Conservation (phyloP, 495 filamentous ascomycete species). For the Chaetomium fimeti region DNA sequence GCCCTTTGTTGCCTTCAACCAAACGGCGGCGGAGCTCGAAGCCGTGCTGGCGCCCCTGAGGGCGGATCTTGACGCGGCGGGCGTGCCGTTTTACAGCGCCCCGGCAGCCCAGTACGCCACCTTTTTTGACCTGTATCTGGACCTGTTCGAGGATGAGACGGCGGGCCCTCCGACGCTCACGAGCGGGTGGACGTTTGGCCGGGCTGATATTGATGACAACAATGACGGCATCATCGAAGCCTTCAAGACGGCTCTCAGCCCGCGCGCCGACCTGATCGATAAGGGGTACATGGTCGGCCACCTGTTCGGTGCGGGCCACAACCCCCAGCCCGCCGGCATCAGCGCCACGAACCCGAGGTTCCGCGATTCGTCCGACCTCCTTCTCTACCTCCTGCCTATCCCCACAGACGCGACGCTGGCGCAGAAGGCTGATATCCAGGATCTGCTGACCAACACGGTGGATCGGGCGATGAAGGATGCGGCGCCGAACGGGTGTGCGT, state of each 20-base stretch:
- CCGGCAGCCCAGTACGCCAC: background rate
- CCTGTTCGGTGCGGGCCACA: too few species aligned
- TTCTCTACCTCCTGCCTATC: background rate
- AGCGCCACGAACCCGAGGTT: too few species aligned
- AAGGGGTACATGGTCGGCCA: too few species aligned
- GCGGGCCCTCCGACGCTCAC: background rate
- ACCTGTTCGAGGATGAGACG: background rate
- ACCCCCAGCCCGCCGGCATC: too few species aligned
- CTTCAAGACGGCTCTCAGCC: background rate
- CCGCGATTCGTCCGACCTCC: too few species aligned
- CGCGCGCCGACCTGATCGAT: background rate
- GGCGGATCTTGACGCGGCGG: too few species aligned
- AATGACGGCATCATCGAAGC: constrained; percentile 1
- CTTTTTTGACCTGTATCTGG: constrained; percentile 1
- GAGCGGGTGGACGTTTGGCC: background rate
- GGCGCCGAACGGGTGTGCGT: background rate
- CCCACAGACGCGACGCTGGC: background rate
- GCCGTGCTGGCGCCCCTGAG: too few species aligned
- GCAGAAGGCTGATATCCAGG: background rate
- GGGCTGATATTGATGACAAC: background rate
- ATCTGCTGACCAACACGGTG: constrained; percentile 2
- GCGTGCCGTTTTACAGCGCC: too few species aligned
- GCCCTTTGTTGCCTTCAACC: too few species aligned
- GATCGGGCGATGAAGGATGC: background rate
- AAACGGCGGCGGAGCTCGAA: too few species aligned